A percentile compares a stretch with the other conserved stretches of the same genome.
phyloP scores from a whole-genome alignment of 1,284 basidiomycete species.

The Thecaphora thlaspeos region DNA sequence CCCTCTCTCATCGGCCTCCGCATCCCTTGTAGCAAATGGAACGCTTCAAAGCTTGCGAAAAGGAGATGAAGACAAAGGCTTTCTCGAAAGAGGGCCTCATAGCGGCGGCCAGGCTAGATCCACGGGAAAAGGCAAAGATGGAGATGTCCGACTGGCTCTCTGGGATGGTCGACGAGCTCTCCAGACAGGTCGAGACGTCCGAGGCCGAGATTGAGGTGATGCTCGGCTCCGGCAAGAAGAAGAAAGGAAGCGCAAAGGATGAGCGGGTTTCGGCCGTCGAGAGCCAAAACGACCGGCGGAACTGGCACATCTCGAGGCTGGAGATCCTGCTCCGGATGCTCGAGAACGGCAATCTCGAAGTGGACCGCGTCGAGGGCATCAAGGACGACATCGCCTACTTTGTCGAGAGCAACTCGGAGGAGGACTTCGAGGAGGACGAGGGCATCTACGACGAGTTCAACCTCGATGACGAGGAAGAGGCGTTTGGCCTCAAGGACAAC shows the following conservation, averaged over 20 bases:
- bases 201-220: constrained; percentile 95
- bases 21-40: constrained; percentile 87
- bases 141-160: constrained; percentile 69
- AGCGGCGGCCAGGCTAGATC: constrained; percentile 89
- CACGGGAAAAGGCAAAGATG: constrained; percentile 92
- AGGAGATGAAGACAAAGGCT: constrained; percentile 99
- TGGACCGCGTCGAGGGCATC: constrained; percentile 77
- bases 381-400: constrained; percentile 97
- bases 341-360: constrained; percentile 85
- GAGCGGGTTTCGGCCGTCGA: constrained; percentile 82
- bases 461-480: constrained; percentile 83
- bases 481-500: constrained; percentile 60
- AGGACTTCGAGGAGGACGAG: constrained; percentile 95
- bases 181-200: constrained; percentile 86
- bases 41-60: constrained; percentile 99
- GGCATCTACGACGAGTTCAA: constrained; percentile 98
- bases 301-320: constrained; percentile 90
- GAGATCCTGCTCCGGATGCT: constrained; percentile 90
- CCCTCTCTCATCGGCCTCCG: neutral
- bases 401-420: constrained; percentile 91
- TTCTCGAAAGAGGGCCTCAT: constrained; percentile 99
- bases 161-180: constrained; percentile 76
- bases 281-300: constrained; percentile 83
- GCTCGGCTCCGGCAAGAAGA: constrained; percentile 73
- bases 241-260: constrained; percentile 65